Evolutionary conservation across 495 filamentous ascomycete species (phyloP), one percentile per base, ranked within the genome.

Genomic region (Pseudevernia furfuracea): DNA sequence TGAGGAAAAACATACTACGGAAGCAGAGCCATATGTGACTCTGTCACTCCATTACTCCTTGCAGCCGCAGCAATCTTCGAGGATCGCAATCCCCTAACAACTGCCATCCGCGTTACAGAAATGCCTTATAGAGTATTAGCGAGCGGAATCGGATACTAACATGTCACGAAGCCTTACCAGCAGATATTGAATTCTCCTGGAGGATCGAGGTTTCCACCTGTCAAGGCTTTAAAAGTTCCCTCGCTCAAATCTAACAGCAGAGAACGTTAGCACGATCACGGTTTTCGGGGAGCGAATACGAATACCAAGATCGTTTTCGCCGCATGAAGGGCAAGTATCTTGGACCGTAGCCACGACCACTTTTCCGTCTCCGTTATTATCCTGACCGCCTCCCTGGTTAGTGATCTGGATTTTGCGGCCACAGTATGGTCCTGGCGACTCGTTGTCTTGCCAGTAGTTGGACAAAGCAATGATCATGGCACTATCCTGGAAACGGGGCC

Each of bases 241-340:
- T 68, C 43, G 39, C 66, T 68, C 34, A 70, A 59, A 44, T 70
- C 68, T 66, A 32, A 21, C 37, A 48, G 4, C 11, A 25, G 36
- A 6, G 15, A 8, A 41, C 9, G 10, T 36, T 5, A n/a, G 55
- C 3, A 39, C 37, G 12, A 2, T 39, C 37, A n/a, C 12, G 8
- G 14, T 17, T 46, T 8, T 23, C 15, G 6, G 25, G 17, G 25
- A 39, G 21, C 14, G 14, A 46, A 46, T 25, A 23, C 12, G 17
- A 59, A 55, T 56, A 67, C 65, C 74, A 39, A 76, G 59, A 58
- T 74, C 64, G 41, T 66, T 66, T 30, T 43, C 53, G 32, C 62
- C 68, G 61, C 74, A 77, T 30, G 59, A 38, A 30, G 62, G 60
- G 62, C 74, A 77, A 30, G 72, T 74, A 60, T 77, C 74, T 44